Base-by-base conservation (phyloP, 1,139 yeast genomes). In the Nadsonia starkeyi-henricii region DNA sequence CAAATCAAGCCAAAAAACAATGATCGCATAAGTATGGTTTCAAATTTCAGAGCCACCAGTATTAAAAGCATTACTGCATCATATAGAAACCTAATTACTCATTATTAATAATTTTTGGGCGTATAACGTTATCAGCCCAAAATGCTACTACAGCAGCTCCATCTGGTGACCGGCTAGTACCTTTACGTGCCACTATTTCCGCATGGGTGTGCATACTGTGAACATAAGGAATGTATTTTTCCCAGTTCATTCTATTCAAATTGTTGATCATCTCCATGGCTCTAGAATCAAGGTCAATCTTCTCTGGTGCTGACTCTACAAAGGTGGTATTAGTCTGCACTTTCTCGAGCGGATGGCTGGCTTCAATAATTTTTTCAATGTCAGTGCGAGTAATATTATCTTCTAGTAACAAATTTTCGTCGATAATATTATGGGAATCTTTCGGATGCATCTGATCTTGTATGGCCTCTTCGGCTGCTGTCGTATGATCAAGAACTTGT, bases 161-260 rank as follows among this genome's bases (percentile, higher is more conserved):
- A 50, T 63, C 66, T 12, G 63, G 62, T 1, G 59, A 55, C 43
- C 53, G 50, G 39, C 56, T 49, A 17, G 44, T n/a, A 1, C 48
- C 48, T 26, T 61, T 53, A 4, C 69, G 55, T 46, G 65, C 62
- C n/a, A 65, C 64, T 1, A 85, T 81, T 1, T 91, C 94, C 1
- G 95, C 86, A 59, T 85, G 95, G 0, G 93, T 74, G 46, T 79
- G 75, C 47, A 72, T 72, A 2, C 91, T 79, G 44, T 81, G 72
- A 48, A 85, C 81, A 52, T 82, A 72, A 28, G 85, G 72, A 0
- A 93, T 93, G 58, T 62, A 81, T 61, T 83, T 85, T 36, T 68
- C 63, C 95, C 95, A 85, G 2, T 65, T 58, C 13, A 85, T 62
- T 1, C 63, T 55, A 62, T 85, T 84, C 59, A 85, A 69, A 52